These are phyloP conservation scores for Saccharata proteae DNA, from an alignment of 2,329 filamentous ascomycete genomes.

Conservation along the genomic window DNA sequence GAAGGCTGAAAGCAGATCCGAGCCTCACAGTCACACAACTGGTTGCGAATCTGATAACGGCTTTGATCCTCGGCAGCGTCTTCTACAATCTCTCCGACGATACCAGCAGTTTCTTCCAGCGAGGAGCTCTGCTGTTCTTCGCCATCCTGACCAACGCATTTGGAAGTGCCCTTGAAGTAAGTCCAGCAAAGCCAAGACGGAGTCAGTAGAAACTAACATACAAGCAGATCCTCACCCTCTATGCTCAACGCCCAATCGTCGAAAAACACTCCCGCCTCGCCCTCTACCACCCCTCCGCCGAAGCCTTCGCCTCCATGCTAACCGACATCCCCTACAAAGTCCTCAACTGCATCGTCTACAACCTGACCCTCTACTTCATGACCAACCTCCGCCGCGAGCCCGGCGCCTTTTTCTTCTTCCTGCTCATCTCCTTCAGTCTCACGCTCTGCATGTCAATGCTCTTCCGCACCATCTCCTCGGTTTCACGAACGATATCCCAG, in stretches of 20 bases:
- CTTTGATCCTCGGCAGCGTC: conserved; percentile 66
- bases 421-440: conserved; percentile 61
- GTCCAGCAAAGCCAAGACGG: conserved; percentile 10
- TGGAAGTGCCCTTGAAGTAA: conserved; percentile 59
- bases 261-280: conserved; percentile 83
- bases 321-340: conserved; percentile 78
- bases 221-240: conserved; percentile 34
- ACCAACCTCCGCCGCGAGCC: conserved; percentile 63
- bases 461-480: conserved; percentile 69
- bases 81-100: conserved; percentile 61
- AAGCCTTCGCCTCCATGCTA: conserved; percentile 79
- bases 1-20: conserved; percentile 64
- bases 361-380: conserved; percentile 77
- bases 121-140: conserved; percentile 76
- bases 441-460: conserved; percentile 76
- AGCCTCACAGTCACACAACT: conserved; percentile 57
- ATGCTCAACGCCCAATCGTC: conserved; percentile 80
- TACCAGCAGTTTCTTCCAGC: conserved; percentile 65
- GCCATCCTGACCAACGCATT: conserved; percentile 80
- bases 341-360: conserved; percentile 62
- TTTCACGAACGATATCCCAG: conserved; percentile 54
- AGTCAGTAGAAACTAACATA: neutral
- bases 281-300: conserved; percentile 78
- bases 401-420: conserved; percentile 74
- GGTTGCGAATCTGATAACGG: conserved; percentile 62